A percentile compares a stretch with the other conserved stretches of the same genome.
Conservation (phyloP, 2,329 filamentous ascomycete species). For the Paradendryphiella salina region DNA sequence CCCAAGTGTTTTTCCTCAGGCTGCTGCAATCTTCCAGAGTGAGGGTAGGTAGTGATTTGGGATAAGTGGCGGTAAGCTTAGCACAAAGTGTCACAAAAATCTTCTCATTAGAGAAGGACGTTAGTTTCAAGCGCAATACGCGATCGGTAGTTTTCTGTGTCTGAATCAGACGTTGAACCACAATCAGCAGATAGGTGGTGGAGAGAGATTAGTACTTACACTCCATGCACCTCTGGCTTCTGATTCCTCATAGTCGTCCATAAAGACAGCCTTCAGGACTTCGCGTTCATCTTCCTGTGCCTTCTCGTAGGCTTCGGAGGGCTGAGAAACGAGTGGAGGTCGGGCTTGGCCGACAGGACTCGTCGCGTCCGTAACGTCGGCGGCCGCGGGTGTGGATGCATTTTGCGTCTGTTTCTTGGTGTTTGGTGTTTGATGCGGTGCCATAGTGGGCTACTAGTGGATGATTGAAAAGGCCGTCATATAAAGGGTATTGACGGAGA, state of each 20-base stretch:
- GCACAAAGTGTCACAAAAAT: slow-evolving; percentile 73
- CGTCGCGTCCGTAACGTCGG: slow-evolving; percentile 22
- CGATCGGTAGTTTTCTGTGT: slow-evolving; percentile 75
- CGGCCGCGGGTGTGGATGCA: slow-evolving; percentile 38
- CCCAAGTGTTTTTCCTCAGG: slow-evolving; percentile 70
- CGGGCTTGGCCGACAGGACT: slow-evolving; percentile 37
- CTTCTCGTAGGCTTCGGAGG: slow-evolving; percentile 71
- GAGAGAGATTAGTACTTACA: slow-evolving; percentile 53
- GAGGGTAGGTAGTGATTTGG: slow-evolving; percentile 76
- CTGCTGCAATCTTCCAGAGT: slow-evolving; percentile 66
- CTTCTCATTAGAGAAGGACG: slow-evolving; percentile 71
- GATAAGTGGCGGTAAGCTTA: slow-evolving; percentile 86
- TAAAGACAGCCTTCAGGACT: slow-evolving; percentile 83
- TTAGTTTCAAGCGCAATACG: slow-evolving; percentile 78
- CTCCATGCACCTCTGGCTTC: slow-evolving; percentile 80
- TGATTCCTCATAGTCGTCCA: slow-evolving; percentile 80
- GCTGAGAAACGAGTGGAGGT: slow-evolving; percentile 39
- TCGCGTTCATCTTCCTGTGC: slow-evolving; percentile 86
- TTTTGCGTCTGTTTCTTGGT: slow-evolving; percentile 44
- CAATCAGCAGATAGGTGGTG: background rate
- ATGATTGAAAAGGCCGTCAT: slow-evolving; percentile 41
- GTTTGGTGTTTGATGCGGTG: slow-evolving; percentile 52
- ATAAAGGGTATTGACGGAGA: slow-evolving; percentile 36
- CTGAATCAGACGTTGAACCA: background rate
- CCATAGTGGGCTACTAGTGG: slow-evolving; percentile 50